Conservation (phyloP, 1,284 basidiomycete species). For the Blastosporella zonata region DNA sequence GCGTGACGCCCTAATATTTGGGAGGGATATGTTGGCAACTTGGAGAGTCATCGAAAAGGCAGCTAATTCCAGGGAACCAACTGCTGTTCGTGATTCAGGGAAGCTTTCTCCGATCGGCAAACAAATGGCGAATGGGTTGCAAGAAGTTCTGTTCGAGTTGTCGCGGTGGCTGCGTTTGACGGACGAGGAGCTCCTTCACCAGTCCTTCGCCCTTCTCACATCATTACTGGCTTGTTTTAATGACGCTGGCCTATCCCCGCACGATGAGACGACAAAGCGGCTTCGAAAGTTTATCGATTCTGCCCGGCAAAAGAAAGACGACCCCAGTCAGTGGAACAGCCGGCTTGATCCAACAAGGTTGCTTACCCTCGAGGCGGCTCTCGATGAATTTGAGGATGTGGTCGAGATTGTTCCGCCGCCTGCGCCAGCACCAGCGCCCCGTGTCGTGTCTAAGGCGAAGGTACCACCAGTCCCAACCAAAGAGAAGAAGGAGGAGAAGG, state of each 20-base stretch:
- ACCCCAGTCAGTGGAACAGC: slow-evolving; percentile 41
- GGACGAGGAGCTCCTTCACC: slow-evolving; percentile 84
- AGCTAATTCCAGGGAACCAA: slow-evolving; percentile 36
- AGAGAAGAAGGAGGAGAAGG: slow-evolving; percentile 11
- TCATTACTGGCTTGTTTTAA: slow-evolving; percentile 72
- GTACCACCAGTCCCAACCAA: slow-evolving; percentile 3
- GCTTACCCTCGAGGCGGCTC: slow-evolving; percentile 52
- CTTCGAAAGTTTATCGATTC: slow-evolving; percentile 59
- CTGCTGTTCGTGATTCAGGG: slow-evolving; percentile 17
- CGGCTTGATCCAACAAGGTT: slow-evolving; percentile 58
- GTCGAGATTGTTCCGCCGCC: slow-evolving; percentile 33
- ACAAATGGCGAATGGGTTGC: slow-evolving; percentile 76
- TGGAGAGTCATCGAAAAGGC: slow-evolving; percentile 77
- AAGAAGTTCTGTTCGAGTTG: slow-evolving; percentile 75
- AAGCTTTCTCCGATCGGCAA: slow-evolving; percentile 53
- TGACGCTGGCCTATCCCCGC: slow-evolving; percentile 50
- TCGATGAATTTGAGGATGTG: slow-evolving; percentile 57
- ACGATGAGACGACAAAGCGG: slow-evolving; percentile 48
- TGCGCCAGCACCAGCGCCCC: slow-evolving; percentile 15
- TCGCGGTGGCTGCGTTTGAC: slow-evolving; percentile 87
- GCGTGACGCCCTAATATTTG: slow-evolving; percentile 94
- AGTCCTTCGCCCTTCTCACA: slow-evolving; percentile 80
- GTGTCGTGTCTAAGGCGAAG: slow-evolving; percentile 9
- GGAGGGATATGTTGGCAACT: slow-evolving; percentile 78
- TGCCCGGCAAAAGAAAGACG: slow-evolving; percentile 41